Percentiles rank a stretch among this genome's conserved stretches.
phyloP scores from a whole-genome alignment of 345 rosid genomes.

The Fremontodendron californicum region DNA sequence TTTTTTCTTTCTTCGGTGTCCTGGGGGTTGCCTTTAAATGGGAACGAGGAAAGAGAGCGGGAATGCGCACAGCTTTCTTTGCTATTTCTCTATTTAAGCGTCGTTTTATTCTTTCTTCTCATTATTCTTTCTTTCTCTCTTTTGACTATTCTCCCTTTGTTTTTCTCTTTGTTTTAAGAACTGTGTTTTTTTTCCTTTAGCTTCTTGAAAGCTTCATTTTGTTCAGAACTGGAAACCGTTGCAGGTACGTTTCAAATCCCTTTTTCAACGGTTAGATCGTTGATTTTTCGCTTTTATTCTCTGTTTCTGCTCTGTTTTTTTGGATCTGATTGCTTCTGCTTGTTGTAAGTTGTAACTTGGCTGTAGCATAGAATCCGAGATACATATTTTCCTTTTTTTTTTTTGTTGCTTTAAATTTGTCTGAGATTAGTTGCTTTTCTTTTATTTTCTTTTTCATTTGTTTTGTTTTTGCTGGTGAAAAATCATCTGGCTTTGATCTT shows the following conservation, averaged over 20 bases:
- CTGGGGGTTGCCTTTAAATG: slow-evolving; percentile 21
- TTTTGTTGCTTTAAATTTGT: background rate
- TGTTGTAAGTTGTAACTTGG: background rate
- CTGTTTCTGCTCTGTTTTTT: background rate
- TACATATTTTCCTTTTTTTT: background rate
- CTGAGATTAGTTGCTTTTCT: too few species aligned
- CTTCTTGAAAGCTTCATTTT: slow-evolving; percentile 11
- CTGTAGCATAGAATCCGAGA: background rate
- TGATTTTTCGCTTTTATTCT: slow-evolving; percentile 11
- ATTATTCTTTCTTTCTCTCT: slow-evolving; percentile 3
- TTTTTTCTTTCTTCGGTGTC: background rate
- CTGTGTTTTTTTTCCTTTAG: slow-evolving; percentile 22
- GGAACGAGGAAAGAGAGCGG: slow-evolving; percentile 38
- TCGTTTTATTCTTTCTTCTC: background rate
- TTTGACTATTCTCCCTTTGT: background rate
- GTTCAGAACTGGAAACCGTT: slow-evolving; percentile 11
- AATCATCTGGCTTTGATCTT: background rate
- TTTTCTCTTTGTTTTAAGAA: slow-evolving; percentile 29
- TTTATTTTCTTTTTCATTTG: background rate
- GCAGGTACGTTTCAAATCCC: slow-evolving; percentile 38
- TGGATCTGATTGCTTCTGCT: slow-evolving; percentile 15
- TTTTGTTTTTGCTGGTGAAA: background rate
- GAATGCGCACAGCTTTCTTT: slow-evolving; percentile 29
- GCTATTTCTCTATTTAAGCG: slow-evolving; percentile 26
- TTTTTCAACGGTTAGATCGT: slow-evolving; percentile 6